These are phyloP conservation scores for Achlya hypogyna DNA, from an alignment of 352 stramenopile species.

Conservation along the genomic window DNA sequence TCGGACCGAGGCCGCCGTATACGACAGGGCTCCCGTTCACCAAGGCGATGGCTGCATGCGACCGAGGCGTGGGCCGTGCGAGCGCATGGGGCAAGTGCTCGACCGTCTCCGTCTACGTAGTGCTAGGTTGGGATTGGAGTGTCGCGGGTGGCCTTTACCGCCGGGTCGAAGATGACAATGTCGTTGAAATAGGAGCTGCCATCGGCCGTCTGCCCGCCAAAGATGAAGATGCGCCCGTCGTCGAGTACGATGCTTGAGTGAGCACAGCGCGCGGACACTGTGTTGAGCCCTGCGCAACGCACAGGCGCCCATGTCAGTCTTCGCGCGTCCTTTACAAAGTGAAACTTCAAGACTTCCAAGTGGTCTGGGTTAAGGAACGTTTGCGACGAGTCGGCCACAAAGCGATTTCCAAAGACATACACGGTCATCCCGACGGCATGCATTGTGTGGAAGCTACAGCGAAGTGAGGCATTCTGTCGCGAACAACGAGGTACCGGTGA, in stretches of 20 bases:
- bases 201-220: background rate
- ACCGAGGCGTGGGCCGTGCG: background rate
- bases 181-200: background rate
- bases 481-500: background rate
- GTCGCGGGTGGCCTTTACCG: background rate
- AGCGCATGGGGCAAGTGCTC: background rate
- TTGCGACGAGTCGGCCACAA: background rate
- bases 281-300: background rate
- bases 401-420: slow-evolving; percentile 13
- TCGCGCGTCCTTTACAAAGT: background rate
- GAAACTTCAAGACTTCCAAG: slow-evolving; percentile 9
- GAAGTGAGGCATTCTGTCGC: background rate
- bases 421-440: background rate
- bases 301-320: background rate
- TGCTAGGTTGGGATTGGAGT: background rate
- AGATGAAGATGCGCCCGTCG: slow-evolving; percentile 1
- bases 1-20: background rate
- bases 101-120: background rate
- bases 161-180: background rate
- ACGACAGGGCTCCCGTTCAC: background rate
- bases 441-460: slow-evolving; percentile 8
- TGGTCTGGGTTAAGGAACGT: background rate
- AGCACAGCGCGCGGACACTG: background rate
- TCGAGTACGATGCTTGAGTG: background rate
- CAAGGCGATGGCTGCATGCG: background rate